These are phyloP conservation scores for Sclerotinia glacialis DNA, from an alignment of 2,329 filamentous ascomycete species.

Conservation along the genomic window DNA sequence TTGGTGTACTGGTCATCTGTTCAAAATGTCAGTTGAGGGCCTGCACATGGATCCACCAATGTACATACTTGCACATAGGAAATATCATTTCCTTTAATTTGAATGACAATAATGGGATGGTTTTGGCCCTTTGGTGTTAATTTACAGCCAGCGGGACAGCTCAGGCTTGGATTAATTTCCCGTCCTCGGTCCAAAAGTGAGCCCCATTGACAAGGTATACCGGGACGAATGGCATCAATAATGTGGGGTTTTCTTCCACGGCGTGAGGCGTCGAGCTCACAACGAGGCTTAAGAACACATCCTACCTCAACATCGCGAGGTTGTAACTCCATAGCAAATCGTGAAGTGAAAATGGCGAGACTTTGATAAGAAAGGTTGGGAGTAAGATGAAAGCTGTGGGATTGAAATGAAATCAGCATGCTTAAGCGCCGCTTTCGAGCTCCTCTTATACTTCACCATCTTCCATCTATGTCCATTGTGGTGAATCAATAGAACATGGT, in stretches of 20 bases:
- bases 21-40: too few relatives aligned
- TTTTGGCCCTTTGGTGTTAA: background rate
- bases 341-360: background rate
- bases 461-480: too few relatives aligned
- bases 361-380: too few relatives aligned
- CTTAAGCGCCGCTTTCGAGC: too few relatives aligned
- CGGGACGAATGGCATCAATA: background rate
- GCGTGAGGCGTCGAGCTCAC: background rate
- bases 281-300: background rate
- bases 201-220: background rate
- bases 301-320: background rate
- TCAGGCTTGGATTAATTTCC: too few relatives aligned
- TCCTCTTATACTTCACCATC: too few relatives aligned
- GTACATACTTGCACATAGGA: background rate
- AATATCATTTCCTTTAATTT: background rate
- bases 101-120: background rate
- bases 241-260: too few relatives aligned
- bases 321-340: background rate
- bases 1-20: background rate
- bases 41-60: too few relatives aligned
- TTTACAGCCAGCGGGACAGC: too few relatives aligned
- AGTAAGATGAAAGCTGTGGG: too few relatives aligned
- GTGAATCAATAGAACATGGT: too few relatives aligned
- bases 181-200: background rate
- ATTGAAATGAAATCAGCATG: too few relatives aligned